phyloP scores from a whole-genome alignment of 345 rosid species.

The Populus simonii region DNA sequence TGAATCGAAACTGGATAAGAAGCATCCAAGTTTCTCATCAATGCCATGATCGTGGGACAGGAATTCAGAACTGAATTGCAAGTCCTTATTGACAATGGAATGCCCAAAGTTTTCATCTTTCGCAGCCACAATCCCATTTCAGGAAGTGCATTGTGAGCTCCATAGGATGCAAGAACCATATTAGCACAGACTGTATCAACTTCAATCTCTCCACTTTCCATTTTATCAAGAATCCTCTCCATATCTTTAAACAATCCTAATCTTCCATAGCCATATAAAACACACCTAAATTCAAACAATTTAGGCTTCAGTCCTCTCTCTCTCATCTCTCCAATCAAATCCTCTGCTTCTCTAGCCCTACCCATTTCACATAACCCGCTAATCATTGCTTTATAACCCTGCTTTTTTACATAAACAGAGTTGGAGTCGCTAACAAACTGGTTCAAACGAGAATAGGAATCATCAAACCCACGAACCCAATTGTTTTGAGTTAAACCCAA shows the following conservation, averaged over 20 bases:
- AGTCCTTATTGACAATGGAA: constrained; percentile 61
- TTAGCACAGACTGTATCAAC: constrained; percentile 69
- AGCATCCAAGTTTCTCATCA: constrained; percentile 33
- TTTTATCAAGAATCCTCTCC: constrained; percentile 40
- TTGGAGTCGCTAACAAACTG: constrained; percentile 39
- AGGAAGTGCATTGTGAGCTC: constrained; percentile 51
- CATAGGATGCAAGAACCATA: constrained; percentile 78
- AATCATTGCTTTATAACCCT: constrained; percentile 59
- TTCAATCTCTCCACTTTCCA: constrained; percentile 47
- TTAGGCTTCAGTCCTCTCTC: constrained; percentile 38
- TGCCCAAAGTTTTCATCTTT: constrained; percentile 41
- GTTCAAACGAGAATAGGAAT: constrained; percentile 33
- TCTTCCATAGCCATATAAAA: constrained; percentile 63
- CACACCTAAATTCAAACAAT: constrained; percentile 47
- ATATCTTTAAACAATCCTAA: constrained; percentile 65
- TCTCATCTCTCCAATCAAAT: constrained; percentile 49
- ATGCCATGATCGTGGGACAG: constrained; percentile 45
- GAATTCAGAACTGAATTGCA: constrained; percentile 75
- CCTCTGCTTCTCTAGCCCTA: constrained; percentile 55
- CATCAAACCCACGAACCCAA: constrained; percentile 46
- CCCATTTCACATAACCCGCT: constrained; percentile 67
- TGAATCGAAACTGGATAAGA: constrained; percentile 39
- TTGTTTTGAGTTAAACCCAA: constrained; percentile 51
- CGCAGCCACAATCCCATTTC: constrained; percentile 60
- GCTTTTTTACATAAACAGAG: constrained; percentile 60